Percentiles rank a stretch among this genome's conserved stretches.
Evolutionary conservation across 495 filamentous ascomycete species (phyloP).

Genomic region (Geopyxis carbonaria): DNA sequence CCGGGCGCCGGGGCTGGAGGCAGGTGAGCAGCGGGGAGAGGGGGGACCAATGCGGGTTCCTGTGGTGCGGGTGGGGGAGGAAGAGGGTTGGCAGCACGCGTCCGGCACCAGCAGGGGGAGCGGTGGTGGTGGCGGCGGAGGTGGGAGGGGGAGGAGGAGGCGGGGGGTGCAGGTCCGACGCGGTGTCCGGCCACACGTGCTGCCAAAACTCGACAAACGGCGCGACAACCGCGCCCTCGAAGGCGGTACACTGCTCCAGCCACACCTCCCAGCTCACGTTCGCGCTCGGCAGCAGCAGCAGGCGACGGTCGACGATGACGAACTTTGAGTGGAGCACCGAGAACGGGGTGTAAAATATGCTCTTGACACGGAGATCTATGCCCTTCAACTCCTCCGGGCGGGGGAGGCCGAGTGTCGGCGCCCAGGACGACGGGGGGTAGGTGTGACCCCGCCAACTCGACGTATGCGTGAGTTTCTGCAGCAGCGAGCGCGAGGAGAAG

Average conservation of each 20-base stretch:
- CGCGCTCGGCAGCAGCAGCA: slow-evolving; percentile 46
- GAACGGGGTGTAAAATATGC: slow-evolving; percentile 53
- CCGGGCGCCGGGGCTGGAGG: slow-evolving; percentile 11
- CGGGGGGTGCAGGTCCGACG: slow-evolving; percentile 1
- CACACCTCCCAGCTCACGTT: slow-evolving; percentile 65
- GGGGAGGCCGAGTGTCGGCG: slow-evolving; percentile 41
- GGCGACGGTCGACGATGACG: slow-evolving; percentile 46
- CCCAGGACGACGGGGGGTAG: slow-evolving; percentile 41
- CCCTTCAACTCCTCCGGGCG: slow-evolving; percentile 32
- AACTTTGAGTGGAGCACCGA: slow-evolving; percentile 67
- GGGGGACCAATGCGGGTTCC: slow-evolving; percentile 36
- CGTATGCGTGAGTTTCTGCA: slow-evolving; percentile 55
- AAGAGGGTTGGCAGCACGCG: slow-evolving; percentile 36
- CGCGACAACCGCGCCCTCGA: slow-evolving; percentile 38
- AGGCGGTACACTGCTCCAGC: slow-evolving; percentile 50
- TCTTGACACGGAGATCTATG: slow-evolving; percentile 48
- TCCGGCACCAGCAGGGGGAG: neutral
- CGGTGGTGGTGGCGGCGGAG: neutral
- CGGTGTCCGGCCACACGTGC: slow-evolving; percentile 36
- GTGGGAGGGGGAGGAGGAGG: neutral
- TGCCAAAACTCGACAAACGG: slow-evolving; percentile 43
- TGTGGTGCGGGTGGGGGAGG: slow-evolving; percentile 51
- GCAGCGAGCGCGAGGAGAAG: slow-evolving; percentile 47
- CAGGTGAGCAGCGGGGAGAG: slow-evolving; percentile 7
- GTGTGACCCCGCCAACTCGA: slow-evolving; percentile 36